Evolutionary conservation across 2,329 filamentous ascomycete species (phyloP).

Genomic region (Pezicula neosporulosa): DNA sequence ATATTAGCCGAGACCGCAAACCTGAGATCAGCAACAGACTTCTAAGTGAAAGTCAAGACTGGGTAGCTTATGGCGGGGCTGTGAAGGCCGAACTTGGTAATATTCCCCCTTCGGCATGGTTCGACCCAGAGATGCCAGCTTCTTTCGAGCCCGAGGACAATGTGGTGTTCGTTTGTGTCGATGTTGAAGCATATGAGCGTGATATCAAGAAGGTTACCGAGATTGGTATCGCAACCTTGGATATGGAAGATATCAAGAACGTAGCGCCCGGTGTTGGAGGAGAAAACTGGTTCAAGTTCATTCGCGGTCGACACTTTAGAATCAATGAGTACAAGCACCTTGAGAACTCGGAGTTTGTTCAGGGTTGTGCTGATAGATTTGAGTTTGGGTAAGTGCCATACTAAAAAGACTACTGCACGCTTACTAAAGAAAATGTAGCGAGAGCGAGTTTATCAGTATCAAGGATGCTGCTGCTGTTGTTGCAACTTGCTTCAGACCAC

Average conservation of each 20-base stretch:
- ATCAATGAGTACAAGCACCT: conserved; percentile 66
- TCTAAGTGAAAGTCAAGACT: conserved; percentile 14
- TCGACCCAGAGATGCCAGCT: conserved; percentile 42
- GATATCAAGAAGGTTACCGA: conserved; percentile 71
- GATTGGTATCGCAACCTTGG: conserved; percentile 78
- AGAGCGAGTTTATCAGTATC: conserved; percentile 50
- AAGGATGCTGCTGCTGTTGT: conserved; percentile 41
- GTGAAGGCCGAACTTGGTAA: conserved; percentile 22
- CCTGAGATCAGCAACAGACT: conserved; percentile 10
- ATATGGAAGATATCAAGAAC: conserved; percentile 55
- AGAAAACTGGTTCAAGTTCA: conserved; percentile 61
- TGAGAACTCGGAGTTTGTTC: conserved; percentile 64
- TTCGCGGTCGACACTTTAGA: conserved; percentile 72
- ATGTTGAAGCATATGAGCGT: conserved; percentile 78
- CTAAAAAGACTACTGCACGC: not conserved
- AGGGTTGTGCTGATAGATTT: conserved; percentile 71
- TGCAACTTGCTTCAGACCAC: conserved; percentile 52
- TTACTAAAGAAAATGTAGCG: conserved; percentile 26
- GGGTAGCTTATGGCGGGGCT: conserved; percentile 21
- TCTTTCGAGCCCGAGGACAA: conserved; percentile 46
- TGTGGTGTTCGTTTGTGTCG: conserved; percentile 74
- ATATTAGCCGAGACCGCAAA: conserved; percentile 11
- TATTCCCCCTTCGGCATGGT: conserved; percentile 17
- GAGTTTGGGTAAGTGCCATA: conserved; percentile 62
- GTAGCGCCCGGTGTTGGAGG: conserved; percentile 59